These are phyloP conservation scores for Epichloe baconii DNA, from an alignment of 2,329 filamentous ascomycete species.

Conservation along the genomic window DNA sequence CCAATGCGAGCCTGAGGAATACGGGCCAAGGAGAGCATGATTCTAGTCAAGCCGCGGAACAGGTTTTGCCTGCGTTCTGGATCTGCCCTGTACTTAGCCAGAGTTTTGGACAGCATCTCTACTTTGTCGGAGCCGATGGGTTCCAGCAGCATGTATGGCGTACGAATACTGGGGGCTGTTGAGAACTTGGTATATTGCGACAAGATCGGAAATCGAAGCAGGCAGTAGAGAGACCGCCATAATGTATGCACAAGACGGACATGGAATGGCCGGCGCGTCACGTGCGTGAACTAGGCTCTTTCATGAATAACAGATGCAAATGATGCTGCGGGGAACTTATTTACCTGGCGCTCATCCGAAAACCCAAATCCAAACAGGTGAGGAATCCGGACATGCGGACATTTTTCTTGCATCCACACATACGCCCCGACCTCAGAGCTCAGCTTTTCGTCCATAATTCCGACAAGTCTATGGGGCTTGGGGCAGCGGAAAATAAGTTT, in stretches of 20 bases:
- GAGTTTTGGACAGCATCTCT: too few species aligned
- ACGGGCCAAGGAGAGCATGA: not conserved
- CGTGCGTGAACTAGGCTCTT: not conserved
- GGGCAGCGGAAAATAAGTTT: too few species aligned
- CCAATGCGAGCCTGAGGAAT: not conserved
- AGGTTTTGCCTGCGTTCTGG: too few species aligned
- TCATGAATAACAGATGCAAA: not conserved
- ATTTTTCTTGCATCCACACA: constrained; percentile 4
- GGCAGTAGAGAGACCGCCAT: too few species aligned
- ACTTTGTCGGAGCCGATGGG: too few species aligned
- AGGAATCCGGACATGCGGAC: constrained; percentile 8
- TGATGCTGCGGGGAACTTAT: not conserved
- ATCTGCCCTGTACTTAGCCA: too few species aligned
- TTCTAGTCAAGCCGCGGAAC: not conserved
- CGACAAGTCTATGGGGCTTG: not conserved
- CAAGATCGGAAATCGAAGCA: too few species aligned
- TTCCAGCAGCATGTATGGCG: too few species aligned
- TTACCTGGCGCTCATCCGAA: not conserved
- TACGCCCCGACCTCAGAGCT: constrained; percentile 2
- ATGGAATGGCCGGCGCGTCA: too few species aligned
- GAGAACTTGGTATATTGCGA: too few species aligned
- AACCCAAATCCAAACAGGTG: constrained; percentile 8
- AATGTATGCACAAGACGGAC: too few species aligned
- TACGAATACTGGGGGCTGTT: too few species aligned
- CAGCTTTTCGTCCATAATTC: constrained; percentile 2